phyloP scores from a whole-genome alignment of 2,329 filamentous ascomycete species.

The Botrytis fragariae region DNA sequence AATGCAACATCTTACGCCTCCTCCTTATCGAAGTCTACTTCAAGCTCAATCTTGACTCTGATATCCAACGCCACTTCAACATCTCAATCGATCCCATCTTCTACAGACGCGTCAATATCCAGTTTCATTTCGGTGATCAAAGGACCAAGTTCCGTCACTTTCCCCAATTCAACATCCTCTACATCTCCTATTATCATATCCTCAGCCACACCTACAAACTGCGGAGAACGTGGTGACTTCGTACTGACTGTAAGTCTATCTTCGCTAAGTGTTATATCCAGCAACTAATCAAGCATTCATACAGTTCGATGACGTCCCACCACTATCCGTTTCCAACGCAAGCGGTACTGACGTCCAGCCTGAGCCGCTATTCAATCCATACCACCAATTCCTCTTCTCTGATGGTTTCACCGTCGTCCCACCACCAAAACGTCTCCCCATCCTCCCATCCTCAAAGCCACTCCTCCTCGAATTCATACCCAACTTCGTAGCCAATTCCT shows the following conservation, averaged over 20 bases:
- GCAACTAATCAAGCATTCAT: not conserved
- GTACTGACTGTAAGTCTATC: conserved; percentile 31
- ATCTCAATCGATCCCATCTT: not conserved
- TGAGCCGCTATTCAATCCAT: conserved; percentile 37
- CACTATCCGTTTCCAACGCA: conserved; percentile 27
- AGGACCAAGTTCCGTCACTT: not conserved
- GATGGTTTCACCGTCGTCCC: conserved; percentile 39
- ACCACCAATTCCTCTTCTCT: conserved; percentile 41
- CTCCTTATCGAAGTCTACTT: not conserved
- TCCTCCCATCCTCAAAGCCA: conserved; percentile 35
- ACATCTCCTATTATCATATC: conserved; percentile 14
- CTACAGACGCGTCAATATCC: not conserved
- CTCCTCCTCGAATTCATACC: conserved; percentile 38
- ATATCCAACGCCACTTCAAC: not conserved
- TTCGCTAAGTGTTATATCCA: not conserved
- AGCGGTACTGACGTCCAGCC: conserved; percentile 26
- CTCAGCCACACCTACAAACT: conserved; percentile 25
- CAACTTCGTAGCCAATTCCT: conserved; percentile 29
- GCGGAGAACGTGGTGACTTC: conserved; percentile 35
- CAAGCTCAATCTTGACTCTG: not conserved
- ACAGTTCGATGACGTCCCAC: conserved; percentile 38
- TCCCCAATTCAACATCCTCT: conserved; percentile 20
- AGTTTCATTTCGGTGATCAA: not conserved
- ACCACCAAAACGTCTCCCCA: conserved; percentile 34
- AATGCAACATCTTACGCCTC: not conserved